Evolutionary conservation across 768 basidiomycete genomes (phyloP).

Genomic region (Mycena amicta): DNA sequence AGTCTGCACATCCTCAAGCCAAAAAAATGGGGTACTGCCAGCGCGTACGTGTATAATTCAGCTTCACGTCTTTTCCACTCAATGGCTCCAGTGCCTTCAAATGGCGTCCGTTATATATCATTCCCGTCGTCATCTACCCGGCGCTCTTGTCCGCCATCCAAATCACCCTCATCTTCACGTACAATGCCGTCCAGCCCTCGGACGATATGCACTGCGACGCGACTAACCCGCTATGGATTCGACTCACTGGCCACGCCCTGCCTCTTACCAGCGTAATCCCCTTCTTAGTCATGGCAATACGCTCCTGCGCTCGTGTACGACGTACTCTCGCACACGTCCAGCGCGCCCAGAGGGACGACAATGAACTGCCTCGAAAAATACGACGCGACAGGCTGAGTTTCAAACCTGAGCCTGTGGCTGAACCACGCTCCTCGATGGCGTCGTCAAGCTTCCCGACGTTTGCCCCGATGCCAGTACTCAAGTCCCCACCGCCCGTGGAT

Average conservation of each 20-base stretch:
- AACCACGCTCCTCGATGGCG: conserved; percentile 29
- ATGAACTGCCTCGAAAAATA: conserved; percentile 15
- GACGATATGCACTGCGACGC: conserved; percentile 65
- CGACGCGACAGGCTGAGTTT: background rate
- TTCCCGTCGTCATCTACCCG: conserved; percentile 53
- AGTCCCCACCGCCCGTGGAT: conserved; percentile 21
- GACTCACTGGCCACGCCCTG: conserved; percentile 62
- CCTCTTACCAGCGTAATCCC: conserved; percentile 56
- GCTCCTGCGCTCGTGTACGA: conserved; percentile 39
- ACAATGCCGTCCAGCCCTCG: conserved; percentile 46
- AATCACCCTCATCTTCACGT: conserved; percentile 43
- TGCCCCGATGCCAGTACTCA: conserved; percentile 13
- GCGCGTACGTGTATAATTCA: conserved; percentile 12
- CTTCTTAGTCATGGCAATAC: conserved; percentile 50
- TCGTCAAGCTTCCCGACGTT: conserved; percentile 40
- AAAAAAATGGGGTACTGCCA: conserved; percentile 42
- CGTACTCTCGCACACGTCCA: conserved; percentile 40
- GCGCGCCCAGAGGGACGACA: conserved; percentile 35
- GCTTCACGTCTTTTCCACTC: background rate
- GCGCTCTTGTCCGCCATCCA: conserved; percentile 45
- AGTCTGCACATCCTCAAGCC: conserved; percentile 42
- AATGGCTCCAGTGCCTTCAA: conserved; percentile 39
- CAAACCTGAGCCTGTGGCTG: background rate
- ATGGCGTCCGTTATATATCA: conserved; percentile 51
- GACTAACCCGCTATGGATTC: conserved; percentile 60